Base-by-base conservation (phyloP, 371 early-diverging fungal genomes). In the Syncephalastrum contaminatum region DNA sequence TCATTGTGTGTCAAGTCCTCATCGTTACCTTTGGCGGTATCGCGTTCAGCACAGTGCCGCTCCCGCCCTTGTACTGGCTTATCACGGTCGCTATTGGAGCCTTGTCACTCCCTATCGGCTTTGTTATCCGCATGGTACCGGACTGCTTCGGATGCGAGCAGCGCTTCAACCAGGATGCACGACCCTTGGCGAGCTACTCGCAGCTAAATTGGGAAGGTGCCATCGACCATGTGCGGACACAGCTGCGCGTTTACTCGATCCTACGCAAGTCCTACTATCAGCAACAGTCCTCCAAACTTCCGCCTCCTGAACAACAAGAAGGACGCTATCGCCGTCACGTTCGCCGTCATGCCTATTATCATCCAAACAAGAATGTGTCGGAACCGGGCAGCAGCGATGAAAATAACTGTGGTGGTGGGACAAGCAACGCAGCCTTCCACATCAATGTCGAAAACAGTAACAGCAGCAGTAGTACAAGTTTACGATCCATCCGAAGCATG, bases 21-120 rank as follows among this genome's bases (percentile, higher is more conserved):
- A 94, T 97, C 65, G 87, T 97, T 16, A 79, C 94, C 54, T 94
- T 90, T 81, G 95, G 95, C 43, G 89, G 92, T 22, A 77, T 82
- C 49, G 97, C 91, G 0, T 97, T 97, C 81, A 87, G 89, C 69
- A 92, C 94, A 0, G 77, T 73, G 6, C 82, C 83, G 0, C 73
- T 96, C 18, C 63, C 78, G 21, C 69, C 73, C 30, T 54, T 68
- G 4, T 94, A 94, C 63, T 98, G 98, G 98, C 56, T 81, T 4
- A 63, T 91, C 49, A 91, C 90, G 14, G 64, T 94, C 18, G 66
- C 77, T 36, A 79, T 92, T 41, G 91, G 93, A 13, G 62, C 84
- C 10, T 61, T 90, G 14, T 93, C 97, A 18, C 63, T 98, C 10
- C 96, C 95, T 6, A 75, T 93, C 39, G 95, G 92, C 15, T 56